phyloP scores from a whole-genome alignment of 495 filamentous ascomycete species.

The Aspergillus hancockii region DNA sequence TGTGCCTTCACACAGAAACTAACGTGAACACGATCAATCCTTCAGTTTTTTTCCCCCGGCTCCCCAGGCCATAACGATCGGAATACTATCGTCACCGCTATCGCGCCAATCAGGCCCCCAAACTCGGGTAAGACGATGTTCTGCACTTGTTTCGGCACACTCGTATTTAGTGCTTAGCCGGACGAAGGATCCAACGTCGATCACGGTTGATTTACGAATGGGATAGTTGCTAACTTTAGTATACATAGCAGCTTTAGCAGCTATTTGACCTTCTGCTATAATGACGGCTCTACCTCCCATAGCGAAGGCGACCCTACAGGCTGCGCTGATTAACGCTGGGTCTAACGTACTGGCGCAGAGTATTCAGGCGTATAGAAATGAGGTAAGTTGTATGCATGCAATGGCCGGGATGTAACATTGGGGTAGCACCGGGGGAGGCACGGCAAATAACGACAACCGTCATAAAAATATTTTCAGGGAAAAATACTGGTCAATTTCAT shows the following conservation, averaged over 20 bases:
- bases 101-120: not conserved
- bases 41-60: not conserved
- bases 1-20: not conserved
- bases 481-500: not conserved
- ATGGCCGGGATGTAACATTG: not conserved
- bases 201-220: not conserved
- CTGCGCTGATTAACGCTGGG: constrained; percentile 62
- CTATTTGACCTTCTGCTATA: not conserved
- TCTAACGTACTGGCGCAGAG: constrained; percentile 78
- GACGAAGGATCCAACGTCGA: not conserved
- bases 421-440: too few species aligned
- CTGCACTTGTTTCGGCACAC: not conserved
- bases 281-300: constrained; percentile 50
- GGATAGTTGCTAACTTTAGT: not conserved
- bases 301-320: constrained; percentile 64
- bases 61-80: not conserved
- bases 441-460: too few species aligned
- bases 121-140: not conserved
- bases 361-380: constrained; percentile 61
- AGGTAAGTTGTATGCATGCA: constrained; percentile 41
- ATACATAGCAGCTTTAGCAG: not conserved
- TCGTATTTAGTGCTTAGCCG: constrained; percentile 4
- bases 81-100: not conserved
- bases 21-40: not conserved
- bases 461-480: too few species aligned